phyloP scores from a whole-genome alignment of 1,284 basidiomycete genomes.

The Pseudozyma thailandica region DNA sequence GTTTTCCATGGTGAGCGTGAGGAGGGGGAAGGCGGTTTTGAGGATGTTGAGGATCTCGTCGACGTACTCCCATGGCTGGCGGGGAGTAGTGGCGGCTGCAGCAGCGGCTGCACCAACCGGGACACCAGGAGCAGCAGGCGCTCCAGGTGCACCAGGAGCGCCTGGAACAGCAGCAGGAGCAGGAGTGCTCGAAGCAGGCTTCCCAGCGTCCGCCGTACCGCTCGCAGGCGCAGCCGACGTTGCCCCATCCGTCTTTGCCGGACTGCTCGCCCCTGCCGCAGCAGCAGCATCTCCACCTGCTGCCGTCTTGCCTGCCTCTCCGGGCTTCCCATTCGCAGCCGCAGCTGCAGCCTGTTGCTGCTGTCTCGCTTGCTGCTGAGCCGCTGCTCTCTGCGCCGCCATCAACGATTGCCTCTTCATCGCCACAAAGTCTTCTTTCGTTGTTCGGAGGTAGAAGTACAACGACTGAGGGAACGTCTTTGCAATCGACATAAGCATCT shows the following conservation, averaged over 20 bases:
- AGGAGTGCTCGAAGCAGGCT: slow-evolving; percentile 6
- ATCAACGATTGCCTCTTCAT: slow-evolving; percentile 69
- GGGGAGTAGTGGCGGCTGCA: slow-evolving; percentile 45
- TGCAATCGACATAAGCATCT: slow-evolving; percentile 88
- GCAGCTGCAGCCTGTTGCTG: slow-evolving; percentile 61
- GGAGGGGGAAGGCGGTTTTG: slow-evolving; percentile 94
- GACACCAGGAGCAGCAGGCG: slow-evolving; percentile 4
- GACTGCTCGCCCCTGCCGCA: slow-evolving; percentile 18
- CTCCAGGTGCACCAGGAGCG: slow-evolving; percentile 7
- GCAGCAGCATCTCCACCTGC: slow-evolving; percentile 29
- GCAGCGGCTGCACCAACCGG: slow-evolving; percentile 33
- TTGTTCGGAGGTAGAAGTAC: slow-evolving; percentile 93
- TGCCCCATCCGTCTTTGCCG: slow-evolving; percentile 4
- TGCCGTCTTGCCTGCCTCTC: slow-evolving; percentile 10
- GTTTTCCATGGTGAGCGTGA: slow-evolving; percentile 94
- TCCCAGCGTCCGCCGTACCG: slow-evolving; percentile 24
- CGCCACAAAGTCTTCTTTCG: slow-evolving; percentile 79
- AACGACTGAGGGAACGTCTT: slow-evolving; percentile 94
- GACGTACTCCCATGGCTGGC: slow-evolving; percentile 87
- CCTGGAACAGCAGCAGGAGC: slow-evolving; percentile 14
- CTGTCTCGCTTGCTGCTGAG: slow-evolving; percentile 70
- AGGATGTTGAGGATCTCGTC: slow-evolving; percentile 94
- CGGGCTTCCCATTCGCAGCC: slow-evolving; percentile 27
- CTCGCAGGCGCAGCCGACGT: slow-evolving; percentile 9
- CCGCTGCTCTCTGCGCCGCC: slow-evolving; percentile 63